Conservation (phyloP, 768 basidiomycete species). For the Mycena maculata region DNA sequence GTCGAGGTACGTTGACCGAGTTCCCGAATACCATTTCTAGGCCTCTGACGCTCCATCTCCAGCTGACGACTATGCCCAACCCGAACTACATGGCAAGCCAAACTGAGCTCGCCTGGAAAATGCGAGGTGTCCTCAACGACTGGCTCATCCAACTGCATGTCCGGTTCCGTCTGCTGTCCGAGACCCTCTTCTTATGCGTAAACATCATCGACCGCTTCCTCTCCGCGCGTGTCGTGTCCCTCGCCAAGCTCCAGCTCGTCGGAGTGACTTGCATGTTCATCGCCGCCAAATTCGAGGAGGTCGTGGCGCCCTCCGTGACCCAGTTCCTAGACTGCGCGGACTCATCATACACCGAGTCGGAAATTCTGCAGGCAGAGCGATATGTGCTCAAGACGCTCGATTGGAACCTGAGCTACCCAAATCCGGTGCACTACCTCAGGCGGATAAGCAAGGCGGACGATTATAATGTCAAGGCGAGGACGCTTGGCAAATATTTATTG, state of each 20-base stretch:
- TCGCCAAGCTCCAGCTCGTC: constrained; percentile 95
- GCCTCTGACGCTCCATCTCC: constrained; percentile 25
- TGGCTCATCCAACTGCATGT: constrained; percentile 97
- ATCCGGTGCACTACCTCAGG: constrained; percentile 93
- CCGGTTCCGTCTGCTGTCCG: constrained; percentile 91
- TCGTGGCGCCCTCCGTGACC: constrained; percentile 88
- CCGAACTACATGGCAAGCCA: constrained; percentile 96
- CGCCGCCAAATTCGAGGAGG: constrained; percentile 96
- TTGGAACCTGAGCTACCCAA: constrained; percentile 93
- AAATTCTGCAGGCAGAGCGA: constrained; percentile 76
- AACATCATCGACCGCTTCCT: constrained; percentile 93
- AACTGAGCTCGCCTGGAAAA: constrained; percentile 95
- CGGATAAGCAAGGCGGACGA: constrained; percentile 96
- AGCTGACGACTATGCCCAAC: constrained; percentile 88
- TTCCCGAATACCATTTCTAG: background rate
- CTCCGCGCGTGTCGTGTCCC: constrained; percentile 81
- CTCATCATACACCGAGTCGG: constrained; percentile 88
- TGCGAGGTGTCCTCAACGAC: constrained; percentile 94
- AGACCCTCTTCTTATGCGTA: constrained; percentile 93
- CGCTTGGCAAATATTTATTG: constrained; percentile 92
- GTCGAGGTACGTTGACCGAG: constrained; percentile 73
- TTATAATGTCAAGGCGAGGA: constrained; percentile 92
- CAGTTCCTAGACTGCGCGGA: constrained; percentile 91
- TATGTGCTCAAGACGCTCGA: constrained; percentile 94
- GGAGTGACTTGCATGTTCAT: constrained; percentile 95